phyloP scores from a whole-genome alignment of 1,139 yeast species.

The Nematodospora anomalae region DNA sequence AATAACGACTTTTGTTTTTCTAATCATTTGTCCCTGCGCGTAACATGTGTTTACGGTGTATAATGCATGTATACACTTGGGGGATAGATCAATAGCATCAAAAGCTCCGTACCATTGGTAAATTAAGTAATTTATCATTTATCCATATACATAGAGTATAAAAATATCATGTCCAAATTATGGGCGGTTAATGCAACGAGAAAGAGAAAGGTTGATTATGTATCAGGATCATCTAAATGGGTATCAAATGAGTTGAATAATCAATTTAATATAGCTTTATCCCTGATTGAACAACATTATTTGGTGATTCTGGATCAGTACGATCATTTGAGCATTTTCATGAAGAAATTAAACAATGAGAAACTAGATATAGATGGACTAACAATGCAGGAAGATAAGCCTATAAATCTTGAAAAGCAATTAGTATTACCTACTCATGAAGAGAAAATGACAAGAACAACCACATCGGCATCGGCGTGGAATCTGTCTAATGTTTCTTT shows the following conservation, averaged over 20 bases:
- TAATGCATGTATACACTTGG: no score
- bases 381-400: background rate
- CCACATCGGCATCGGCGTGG: background rate
- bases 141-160: background rate
- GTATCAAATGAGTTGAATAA: constrained; percentile 33
- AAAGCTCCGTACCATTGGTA: no score
- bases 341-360: constrained; percentile 19
- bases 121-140: no score
- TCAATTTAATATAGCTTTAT: constrained; percentile 30
- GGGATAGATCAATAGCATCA: no score
- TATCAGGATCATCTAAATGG: constrained; percentile 44
- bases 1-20: no score
- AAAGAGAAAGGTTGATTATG: constrained; percentile 24
- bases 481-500: constrained; percentile 3
- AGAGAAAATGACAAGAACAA: background rate
- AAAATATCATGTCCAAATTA: constrained; percentile 20
- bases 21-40: no score
- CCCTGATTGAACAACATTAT: constrained; percentile 23
- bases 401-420: background rate
- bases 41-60: no score
- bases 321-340: constrained; percentile 23
- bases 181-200: constrained; percentile 40
- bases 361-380: constrained; percentile 1
- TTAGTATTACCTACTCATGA: background rate
- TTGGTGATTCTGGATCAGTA: constrained; percentile 16